Evolutionary conservation across 1,284 basidiomycete genomes (phyloP).

Genomic region (Ceratobasidium sp.): DNA sequence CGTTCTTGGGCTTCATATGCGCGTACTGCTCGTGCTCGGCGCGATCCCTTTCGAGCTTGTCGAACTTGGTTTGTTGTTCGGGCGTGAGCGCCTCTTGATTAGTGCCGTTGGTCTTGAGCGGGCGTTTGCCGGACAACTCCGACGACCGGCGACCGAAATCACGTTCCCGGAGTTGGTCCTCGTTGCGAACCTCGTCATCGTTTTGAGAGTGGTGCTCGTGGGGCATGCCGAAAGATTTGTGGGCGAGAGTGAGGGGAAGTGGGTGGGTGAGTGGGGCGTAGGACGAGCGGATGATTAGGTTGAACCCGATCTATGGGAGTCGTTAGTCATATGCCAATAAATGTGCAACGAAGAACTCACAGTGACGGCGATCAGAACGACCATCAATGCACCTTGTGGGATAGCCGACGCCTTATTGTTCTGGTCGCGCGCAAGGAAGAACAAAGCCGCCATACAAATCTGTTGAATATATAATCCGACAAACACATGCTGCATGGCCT

Average conservation of each 20-base stretch:
- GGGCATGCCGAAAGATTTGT: constrained; percentile 66
- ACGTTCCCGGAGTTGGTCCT: constrained; percentile 44
- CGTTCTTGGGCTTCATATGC: neutral
- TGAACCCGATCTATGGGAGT: constrained; percentile 39
- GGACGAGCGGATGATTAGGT: constrained; percentile 70
- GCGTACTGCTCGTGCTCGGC: constrained; percentile 41
- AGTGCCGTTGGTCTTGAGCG: constrained; percentile 8
- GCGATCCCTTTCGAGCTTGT: constrained; percentile 31
- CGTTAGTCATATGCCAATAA: constrained; percentile 52
- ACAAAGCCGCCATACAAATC: constrained; percentile 84
- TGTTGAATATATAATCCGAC: constrained; percentile 92
- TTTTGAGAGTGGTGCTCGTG: constrained; percentile 54
- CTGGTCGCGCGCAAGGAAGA: constrained; percentile 82
- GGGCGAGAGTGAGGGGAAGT: constrained; percentile 82
- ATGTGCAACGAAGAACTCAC: constrained; percentile 62
- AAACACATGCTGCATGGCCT: constrained; percentile 92
- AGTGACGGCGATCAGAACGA: constrained; percentile 85
- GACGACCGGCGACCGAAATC: constrained; percentile 38
- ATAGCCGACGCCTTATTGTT: constrained; percentile 69
- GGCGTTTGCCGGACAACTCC: constrained; percentile 21
- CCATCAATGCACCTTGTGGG: constrained; percentile 83
- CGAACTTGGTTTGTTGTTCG: constrained; percentile 42
- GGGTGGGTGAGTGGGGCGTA: constrained; percentile 60
- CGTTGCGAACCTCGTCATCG: constrained; percentile 53
- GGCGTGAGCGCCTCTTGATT: constrained; percentile 24